Evolutionary conservation across 1,284 basidiomycete genomes (phyloP), one percentile per base, ranked within the genome.

Genomic region (Malassezia sympodialis): DNA sequence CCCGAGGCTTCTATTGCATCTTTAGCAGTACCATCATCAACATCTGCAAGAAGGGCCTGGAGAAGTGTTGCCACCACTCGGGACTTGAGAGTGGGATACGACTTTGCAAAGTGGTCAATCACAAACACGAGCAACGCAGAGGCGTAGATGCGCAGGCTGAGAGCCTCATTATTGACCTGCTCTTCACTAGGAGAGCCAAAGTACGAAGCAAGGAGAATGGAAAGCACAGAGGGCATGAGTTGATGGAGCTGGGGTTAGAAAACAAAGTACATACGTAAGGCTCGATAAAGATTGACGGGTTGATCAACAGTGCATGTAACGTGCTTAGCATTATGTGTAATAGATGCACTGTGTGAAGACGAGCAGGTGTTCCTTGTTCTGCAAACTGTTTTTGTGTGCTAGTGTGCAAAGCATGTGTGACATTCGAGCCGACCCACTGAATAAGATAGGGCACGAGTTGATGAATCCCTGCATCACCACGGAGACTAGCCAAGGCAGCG

Each of bases 371-470:
- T 42, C 49, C 54, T 46, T 15, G 4, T 11, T 52, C 43, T 15
- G 27, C 32, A n/a, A 10, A 15, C 2, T 59, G 24, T 61, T 40
- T 32, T 53, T 47, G 17, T n/a, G 8, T 19, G 30, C 19, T 17
- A 19, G 19, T 43, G 21, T 50, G 49, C 28, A 64, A 44, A 4
- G 43, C 56, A 50, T 44, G 41, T 14, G 51, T 64, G 34, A 72
- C 61, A 57, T 76, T 88, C 72, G 96, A 90, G 7, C 85, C 87
- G 1, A 93, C 82, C 89, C 93, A 98, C 47, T 89, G 84, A 42
- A 96, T 87, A 27, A 98, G 80, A 74, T 98, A 98, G 0, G 91
- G 90, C 17, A 99, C 78, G n/a, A 99, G 80, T 8, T 90, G 87
- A 61, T 91, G 88, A 50, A 99, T 76, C 15, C 93, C 93, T 2